phyloP scores from a whole-genome alignment of 345 rosid species.

The Linum lewisii region DNA sequence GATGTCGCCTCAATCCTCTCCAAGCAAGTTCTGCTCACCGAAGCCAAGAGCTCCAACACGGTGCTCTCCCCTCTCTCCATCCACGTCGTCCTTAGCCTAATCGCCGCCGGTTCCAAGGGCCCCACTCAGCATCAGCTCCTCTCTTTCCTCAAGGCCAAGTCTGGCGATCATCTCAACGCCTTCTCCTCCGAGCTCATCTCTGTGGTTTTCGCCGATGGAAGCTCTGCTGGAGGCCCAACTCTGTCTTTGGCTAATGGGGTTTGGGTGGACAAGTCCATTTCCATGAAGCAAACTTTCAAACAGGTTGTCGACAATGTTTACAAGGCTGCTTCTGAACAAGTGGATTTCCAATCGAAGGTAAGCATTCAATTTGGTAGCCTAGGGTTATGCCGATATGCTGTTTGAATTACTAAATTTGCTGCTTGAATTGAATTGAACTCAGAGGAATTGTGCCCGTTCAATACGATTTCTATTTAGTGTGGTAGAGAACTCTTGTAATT shows the following conservation, averaged over 20 bases:
- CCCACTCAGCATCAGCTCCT: slow-evolving; percentile 63
- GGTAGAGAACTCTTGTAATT: not conserved
- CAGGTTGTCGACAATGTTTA: slow-evolving; percentile 39
- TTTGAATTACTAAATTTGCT: too few species aligned
- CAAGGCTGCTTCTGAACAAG: slow-evolving; percentile 51
- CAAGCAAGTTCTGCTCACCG: slow-evolving; percentile 33
- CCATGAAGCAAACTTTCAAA: slow-evolving; percentile 52
- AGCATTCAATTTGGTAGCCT: not conserved
- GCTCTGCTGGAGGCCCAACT: slow-evolving; percentile 52
- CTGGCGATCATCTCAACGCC: slow-evolving; percentile 41
- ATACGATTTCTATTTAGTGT: too few species aligned
- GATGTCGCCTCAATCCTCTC: slow-evolving; percentile 40
- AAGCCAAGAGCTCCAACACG: slow-evolving; percentile 44
- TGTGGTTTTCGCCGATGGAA: slow-evolving; percentile 60
- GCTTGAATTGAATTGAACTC: too few species aligned
- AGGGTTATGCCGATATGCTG: not conserved
- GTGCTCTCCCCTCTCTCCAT: slow-evolving; percentile 77
- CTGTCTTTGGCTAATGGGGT: slow-evolving; percentile 53
- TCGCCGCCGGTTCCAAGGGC: slow-evolving; percentile 61
- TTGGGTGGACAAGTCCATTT: slow-evolving; percentile 58
- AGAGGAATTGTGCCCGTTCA: too few species aligned
- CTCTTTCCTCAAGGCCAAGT: slow-evolving; percentile 54
- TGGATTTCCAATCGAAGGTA: slow-evolving; percentile 73
- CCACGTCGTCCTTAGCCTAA: slow-evolving; percentile 55
- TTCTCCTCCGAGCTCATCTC: slow-evolving; percentile 53